phyloP scores from a whole-genome alignment of 1,284 basidiomycete genomes.

The Trichosporon asahii region DNA sequence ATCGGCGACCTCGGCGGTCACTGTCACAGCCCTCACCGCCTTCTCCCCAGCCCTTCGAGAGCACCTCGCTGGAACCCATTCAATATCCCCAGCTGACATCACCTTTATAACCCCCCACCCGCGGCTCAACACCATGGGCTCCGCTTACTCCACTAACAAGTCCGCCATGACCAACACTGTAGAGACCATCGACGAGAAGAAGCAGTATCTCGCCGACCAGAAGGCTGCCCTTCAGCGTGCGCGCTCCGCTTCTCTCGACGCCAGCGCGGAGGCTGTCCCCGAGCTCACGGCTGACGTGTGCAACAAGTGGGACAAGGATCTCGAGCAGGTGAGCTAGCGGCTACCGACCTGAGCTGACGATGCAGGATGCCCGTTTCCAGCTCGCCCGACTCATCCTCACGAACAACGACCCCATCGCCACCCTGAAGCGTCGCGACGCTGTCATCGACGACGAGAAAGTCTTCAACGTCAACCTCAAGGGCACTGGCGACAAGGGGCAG shows the following conservation, averaged over 20 bases:
- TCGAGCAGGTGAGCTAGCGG: conserved; percentile 54
- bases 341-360: too few relatives aligned
- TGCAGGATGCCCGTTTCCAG: conserved; percentile 60
- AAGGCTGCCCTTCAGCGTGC: background rate
- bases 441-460: conserved; percentile 68
- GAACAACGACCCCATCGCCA: conserved; percentile 66
- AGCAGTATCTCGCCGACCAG: conserved; percentile 12
- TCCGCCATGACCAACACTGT: conserved; percentile 2
- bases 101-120: background rate
- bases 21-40: background rate
- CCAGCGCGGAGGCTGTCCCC: conserved; percentile 7
- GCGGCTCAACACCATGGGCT: conserved; percentile 7
- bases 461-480: conserved; percentile 72
- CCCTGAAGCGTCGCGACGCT: conserved; percentile 65
- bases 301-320: conserved; percentile 63
- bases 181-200: conserved; percentile 17
- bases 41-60: background rate
- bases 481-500: conserved; percentile 43
- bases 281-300: conserved; percentile 59
- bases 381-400: conserved; percentile 77
- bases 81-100: background rate
- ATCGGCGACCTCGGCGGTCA: conserved; percentile 10
- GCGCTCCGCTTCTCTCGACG: background rate
- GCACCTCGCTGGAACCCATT: background rate
- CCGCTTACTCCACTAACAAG: background rate